Base-by-base conservation (phyloP, 2,329 filamentous ascomycete genomes). In the Macrophomina pseudophaseolina region DNA sequence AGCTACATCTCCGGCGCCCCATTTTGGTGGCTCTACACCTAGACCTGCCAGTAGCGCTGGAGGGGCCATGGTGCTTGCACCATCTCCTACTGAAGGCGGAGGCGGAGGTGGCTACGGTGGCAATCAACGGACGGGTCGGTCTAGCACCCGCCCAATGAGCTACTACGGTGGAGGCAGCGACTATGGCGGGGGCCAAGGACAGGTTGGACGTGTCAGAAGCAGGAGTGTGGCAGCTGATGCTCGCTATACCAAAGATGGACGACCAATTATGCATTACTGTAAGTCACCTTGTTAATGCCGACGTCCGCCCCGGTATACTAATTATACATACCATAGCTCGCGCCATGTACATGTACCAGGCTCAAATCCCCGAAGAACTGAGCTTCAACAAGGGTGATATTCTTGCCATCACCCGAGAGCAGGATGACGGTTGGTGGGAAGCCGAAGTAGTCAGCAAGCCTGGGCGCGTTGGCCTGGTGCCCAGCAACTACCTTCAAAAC, bases 351-450 rank as follows among this genome's bases (percentile, higher is more conserved):
- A 89, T 92, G 82, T 99, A 99, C 78, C 89, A 91, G 74, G 93
- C 95, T 2, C 94, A 93, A 28, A 99, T 99, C 67, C 93, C 94
- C 0, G 95, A 98, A 76, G 96, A 99, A 80, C 83, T 99, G 23
- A 91, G 91, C 14, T 99, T 99, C 78, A 85, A 85, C 54, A 99
- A 99, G 82, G 94, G 94, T 56, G 96, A 99, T 75, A 88, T 94
- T 67, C 84, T 99, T 14, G 93, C 94, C 2, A 89, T 99, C 14
- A 83, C 97, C 54, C 87, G 94, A 68, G 88, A 97, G 74, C 95
- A 99, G 80, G 95, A 99, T 76, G 95, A 99, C 75, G 95, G 95
- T 23, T 99, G 95, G 95, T 99, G 96, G 95, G 95, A 99, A 81
- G 96, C 96, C 12, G 94, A 97, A 78, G 88, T 97, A 48, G 91